Base-by-base conservation (phyloP, 345 rosid genomes). In the Alliaria petiolata region DNA sequence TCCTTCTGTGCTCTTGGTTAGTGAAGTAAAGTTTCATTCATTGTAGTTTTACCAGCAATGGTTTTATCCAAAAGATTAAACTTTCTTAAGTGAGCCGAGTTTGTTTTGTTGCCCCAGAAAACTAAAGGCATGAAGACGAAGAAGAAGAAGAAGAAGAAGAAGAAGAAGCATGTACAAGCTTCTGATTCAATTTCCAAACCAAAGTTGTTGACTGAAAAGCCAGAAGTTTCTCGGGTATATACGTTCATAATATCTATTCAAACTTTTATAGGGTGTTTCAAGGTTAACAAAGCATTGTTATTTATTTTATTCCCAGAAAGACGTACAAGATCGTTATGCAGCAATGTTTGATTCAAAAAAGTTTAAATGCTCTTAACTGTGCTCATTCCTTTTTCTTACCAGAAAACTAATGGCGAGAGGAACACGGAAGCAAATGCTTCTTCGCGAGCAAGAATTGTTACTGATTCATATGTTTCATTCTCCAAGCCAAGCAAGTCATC, bases 131-230 rank as follows among this genome's bases (percentile, higher is more conserved):
- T 7, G 40, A 62, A 22, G 54, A 54, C 19, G 62, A 62, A 61
- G 61, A 30, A 61, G 36, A 42, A 15, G 53, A 62, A 20, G 53
- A 53, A 35, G 62, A 62, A 61, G 65, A 42, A 61, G 38, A 42
- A 15, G 53, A 62, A 62, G 61, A 30, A 61, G 36, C 31, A 44
- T 8, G 42, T 34, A 16, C 56, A 53, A 43, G 70, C 7, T 62
- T 34, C 70, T 62, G 76, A 64, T 54, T 44, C 64, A 1, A 25
- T 42, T 62, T 62, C 36, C 8, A 72, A 63, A 62, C 64, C 13
- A 26, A 63, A 16, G 57, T 20, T 72, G 65, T 28, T 72, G 50
- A 72, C 76, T 55, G 70, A 72, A 36, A 72, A 72, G 49, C 65
- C 70, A 22, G 50, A 54, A 22, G 16, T 57, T 54, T 45, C 57